phyloP scores from a whole-genome alignment of 768 basidiomycete genomes.

The Leccinum aurantiacum region DNA sequence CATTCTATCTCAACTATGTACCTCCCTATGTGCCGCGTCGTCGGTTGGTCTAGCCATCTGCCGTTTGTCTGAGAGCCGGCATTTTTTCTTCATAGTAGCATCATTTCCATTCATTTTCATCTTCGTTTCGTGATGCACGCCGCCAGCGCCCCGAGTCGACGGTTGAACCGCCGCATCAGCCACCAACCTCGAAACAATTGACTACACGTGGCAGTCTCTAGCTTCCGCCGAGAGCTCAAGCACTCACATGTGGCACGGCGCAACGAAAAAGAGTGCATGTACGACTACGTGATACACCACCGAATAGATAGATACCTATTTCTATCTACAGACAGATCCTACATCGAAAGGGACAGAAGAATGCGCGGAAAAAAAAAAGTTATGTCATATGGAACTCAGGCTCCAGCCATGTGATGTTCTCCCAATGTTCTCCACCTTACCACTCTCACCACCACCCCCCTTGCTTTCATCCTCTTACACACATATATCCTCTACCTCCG shows the following conservation, averaged over 20 bases:
- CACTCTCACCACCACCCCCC: neutral
- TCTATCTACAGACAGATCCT: neutral
- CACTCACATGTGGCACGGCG: neutral
- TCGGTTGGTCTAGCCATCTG: neutral
- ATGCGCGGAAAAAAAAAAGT: neutral
- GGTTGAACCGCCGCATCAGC: neutral
- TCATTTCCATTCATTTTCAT: neutral
- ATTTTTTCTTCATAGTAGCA: neutral
- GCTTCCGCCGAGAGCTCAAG: neutral
- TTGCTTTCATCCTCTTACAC: neutral
- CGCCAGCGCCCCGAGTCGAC: no score
- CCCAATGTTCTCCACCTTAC: neutral
- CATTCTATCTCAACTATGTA: neutral
- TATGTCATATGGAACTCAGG: neutral
- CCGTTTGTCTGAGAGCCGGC: neutral
- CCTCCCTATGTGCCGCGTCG: neutral
- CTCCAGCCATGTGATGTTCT: neutral
- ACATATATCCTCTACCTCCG: slow-evolving; percentile 15
- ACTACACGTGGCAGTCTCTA: neutral
- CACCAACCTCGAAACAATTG: neutral
- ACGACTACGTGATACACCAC: neutral
- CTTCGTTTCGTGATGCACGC: neutral
- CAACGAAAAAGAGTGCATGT: neutral
- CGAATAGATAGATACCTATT: neutral
- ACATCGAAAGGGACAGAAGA: neutral